Evolutionary conservation across 2,329 filamentous ascomycete genomes (phyloP), one percentile per base, ranked within the genome.

Genomic region (Exophiala xenobiotica): DNA sequence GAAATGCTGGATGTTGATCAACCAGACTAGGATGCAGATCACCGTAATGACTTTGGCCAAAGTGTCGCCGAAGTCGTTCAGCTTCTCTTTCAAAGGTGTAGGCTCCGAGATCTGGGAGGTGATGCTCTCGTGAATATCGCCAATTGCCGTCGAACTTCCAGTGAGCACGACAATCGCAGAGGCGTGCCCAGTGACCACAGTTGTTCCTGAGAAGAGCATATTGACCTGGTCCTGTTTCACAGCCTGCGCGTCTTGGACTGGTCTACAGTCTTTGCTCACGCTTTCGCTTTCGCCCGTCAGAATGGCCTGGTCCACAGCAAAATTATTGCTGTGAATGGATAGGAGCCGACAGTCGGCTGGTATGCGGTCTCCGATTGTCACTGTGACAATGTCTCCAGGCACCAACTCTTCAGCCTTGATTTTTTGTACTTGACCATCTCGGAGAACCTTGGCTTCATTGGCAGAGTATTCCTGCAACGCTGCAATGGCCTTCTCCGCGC

Each of bases 81-180:
- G 80, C 78, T 99, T 99, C 78, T 99, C 90, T 78, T 99, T 99
- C 62, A 99, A 74, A 11, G 93, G 93, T 0, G 93, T 99, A 0
- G 93, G 93, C 68, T 96, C 91, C 18, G 92, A 97, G 65, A 99
- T 99, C 71, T 99, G 95, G 29, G 92, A 87, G 5, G 90, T 91
- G 67, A 99, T 99, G 76, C 91, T 97, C 74, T 97, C 93, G 68
- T 99, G 93, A 59, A 99, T 99, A 69, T 96, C 93, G 64, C 93
- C 93, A 72, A 99, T 99, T 29, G 93, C 93, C 20, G 93, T 99
- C 65, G 83, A 88, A 41, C 85, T 80, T 60, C 93, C 93, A 14
- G 93, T 99, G 66, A 95, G 73, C 57, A 90, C 91, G 20, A 99
- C 93, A 46, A 97, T 75, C 37, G 93, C 93, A 63, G 83, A 91